A percentile compares a stretch with the other conserved stretches of the same genome.
phyloP scores from a whole-genome alignment of 192 early-diverging fungal species.

The Backusella morwellensis region DNA sequence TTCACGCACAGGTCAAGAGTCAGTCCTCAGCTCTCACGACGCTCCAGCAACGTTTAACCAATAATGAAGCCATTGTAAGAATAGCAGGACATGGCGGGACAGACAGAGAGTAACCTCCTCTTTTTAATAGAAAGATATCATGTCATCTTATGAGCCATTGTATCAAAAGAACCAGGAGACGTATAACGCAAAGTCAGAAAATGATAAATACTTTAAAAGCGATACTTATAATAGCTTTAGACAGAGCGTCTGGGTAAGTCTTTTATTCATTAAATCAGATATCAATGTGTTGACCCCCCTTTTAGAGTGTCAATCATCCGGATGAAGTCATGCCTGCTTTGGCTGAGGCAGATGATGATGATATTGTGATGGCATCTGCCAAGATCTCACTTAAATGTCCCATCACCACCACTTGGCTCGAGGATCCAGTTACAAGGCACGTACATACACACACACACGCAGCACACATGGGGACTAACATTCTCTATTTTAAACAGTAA shows the following conservation, averaged over 20 bases:
- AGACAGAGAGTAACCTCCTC: too few relatives aligned
- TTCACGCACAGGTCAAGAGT: constrained; percentile 9
- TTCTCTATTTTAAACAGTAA: constrained; percentile 1
- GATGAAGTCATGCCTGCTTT: constrained; percentile 26
- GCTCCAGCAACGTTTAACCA: not conserved
- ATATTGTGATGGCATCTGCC: constrained; percentile 23
- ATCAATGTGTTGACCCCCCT: too few relatives aligned
- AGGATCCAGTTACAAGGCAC: constrained; percentile 33
- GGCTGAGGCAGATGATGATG: constrained; percentile 11
- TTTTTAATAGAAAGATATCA: constrained; percentile 19
- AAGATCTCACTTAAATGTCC: constrained; percentile 31
- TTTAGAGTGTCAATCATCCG: constrained; percentile 30
- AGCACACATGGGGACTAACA: too few relatives aligned
- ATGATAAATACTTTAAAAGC: constrained; percentile 20
- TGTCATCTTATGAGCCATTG: not conserved
- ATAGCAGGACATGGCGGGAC: too few relatives aligned
- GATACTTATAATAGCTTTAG: constrained; percentile 21
- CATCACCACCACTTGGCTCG: constrained; percentile 28
- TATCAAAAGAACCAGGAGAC: not conserved
- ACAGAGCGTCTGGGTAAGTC: constrained; percentile 32
- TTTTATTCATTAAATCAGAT: too few relatives aligned
- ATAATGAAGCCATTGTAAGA: constrained; percentile 21
- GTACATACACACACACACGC: not conserved
- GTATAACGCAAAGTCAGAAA: not conserved
- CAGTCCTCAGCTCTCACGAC: constrained; percentile 8